Evolutionary conservation across 805 yeast species (phyloP).

Genomic region (Cyberlindnera maritima): DNA sequence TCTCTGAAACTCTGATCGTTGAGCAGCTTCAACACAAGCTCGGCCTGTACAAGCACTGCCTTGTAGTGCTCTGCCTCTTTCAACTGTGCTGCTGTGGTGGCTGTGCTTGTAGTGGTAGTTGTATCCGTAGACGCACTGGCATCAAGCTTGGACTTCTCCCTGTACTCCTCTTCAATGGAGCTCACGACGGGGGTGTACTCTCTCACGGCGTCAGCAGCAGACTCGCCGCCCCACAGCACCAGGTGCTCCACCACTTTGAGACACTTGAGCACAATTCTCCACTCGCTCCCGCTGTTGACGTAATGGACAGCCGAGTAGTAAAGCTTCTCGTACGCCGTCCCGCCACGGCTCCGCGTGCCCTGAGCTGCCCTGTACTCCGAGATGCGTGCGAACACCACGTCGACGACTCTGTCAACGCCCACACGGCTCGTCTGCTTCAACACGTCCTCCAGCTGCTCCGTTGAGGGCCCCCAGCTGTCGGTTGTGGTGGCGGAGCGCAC

Average conservation of each 20-base stretch:
- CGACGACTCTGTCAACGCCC: slow-evolving; percentile 30
- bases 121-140: neutral
- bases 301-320: slow-evolving; percentile 28
- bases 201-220: neutral
- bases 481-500: slow-evolving; percentile 41
- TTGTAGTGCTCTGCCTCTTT: slow-evolving; percentile 13
- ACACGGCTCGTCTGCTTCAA: neutral
- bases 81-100: slow-evolving; percentile 6
- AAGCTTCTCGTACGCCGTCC: neutral
- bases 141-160: neutral
- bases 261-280: slow-evolving; percentile 40
- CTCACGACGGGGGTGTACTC: slow-evolving; percentile 2
- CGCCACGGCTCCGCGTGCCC: neutral
- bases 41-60: slow-evolving; percentile 3
- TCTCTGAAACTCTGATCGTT: slow-evolving; percentile 9
- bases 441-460: slow-evolving; percentile 38
- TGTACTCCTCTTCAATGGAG: neutral
- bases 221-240: slow-evolving; percentile 22
- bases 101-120: neutral
- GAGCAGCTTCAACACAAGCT: slow-evolving; percentile 6
- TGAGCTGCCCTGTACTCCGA: slow-evolving; percentile 8
- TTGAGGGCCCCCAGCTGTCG: slow-evolving; percentile 53
- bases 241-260: slow-evolving; percentile 33
- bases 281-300: slow-evolving; percentile 38
- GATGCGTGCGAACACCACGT: slow-evolving; percentile 32